Evolutionary conservation across 208 protist species (phyloP).

Genomic region (Kentomonas sorsogonicus): DNA sequence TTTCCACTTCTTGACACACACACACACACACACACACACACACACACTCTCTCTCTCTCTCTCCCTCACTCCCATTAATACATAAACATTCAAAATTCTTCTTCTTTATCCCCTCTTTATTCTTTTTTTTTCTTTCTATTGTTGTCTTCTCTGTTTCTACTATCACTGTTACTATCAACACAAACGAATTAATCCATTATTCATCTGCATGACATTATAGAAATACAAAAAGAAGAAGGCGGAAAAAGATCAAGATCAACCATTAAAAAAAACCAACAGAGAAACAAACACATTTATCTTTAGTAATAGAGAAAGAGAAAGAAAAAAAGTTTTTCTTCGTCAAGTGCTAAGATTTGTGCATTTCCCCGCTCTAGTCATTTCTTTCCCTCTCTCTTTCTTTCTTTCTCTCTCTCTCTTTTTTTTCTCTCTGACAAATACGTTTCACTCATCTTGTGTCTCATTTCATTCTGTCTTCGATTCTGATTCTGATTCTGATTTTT

Average conservation of each 20-base stretch:
- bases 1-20: background rate
- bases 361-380: no score
- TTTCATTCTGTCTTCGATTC: background rate
- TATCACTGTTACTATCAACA: no score
- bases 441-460: background rate
- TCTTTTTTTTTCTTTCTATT: slow-evolving; percentile 7
- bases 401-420: background rate
- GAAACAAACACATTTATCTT: no score
- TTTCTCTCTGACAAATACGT: background rate
- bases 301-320: no score
- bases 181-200: slow-evolving; percentile 5
- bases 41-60: background rate
- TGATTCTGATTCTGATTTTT: background rate
- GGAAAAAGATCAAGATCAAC: slow-evolving; percentile 7
- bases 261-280: slow-evolving; percentile 5
- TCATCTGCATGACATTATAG: background rate
- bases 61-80: background rate
- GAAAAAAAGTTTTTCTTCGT: background rate
- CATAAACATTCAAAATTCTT: background rate
- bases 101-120: slow-evolving; percentile 2
- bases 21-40: background rate
- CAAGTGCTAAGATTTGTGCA: no score
- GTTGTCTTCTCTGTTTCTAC: no score
- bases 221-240: slow-evolving; percentile 10
- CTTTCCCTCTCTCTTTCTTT: no score